Evolutionary conservation across 2,329 filamentous ascomycete species (phyloP).

Genomic region (Hypoxylon sp.): DNA sequence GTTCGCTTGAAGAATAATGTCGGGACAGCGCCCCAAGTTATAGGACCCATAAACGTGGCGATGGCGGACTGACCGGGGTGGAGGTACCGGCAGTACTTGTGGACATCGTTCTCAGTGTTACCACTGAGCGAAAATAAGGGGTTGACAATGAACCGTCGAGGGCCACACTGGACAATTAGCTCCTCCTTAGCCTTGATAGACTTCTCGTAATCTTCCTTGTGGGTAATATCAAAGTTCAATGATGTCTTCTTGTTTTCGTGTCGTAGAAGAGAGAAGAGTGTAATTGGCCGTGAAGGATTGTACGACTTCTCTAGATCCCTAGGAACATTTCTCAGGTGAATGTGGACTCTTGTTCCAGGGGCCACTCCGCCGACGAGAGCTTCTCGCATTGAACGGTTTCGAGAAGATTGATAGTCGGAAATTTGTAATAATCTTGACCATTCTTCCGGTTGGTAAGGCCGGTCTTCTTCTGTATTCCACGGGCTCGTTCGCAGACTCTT

Average conservation of each 20-base stretch:
- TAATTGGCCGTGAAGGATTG: slow-evolving; percentile 72
- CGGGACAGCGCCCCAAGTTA: slow-evolving; percentile 94
- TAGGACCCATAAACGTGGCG: slow-evolving; percentile 88
- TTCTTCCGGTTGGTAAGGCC: slow-evolving; percentile 87
- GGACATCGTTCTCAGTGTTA: slow-evolving; percentile 94
- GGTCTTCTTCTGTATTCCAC: slow-evolving; percentile 92
- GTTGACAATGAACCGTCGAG: slow-evolving; percentile 88
- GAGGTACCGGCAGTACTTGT: slow-evolving; percentile 94
- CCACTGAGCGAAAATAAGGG: slow-evolving; percentile 92
- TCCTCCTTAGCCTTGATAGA: slow-evolving; percentile 94
- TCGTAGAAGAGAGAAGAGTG: slow-evolving; percentile 87
- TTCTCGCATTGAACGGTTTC: slow-evolving; percentile 82
- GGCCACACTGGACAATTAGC: slow-evolving; percentile 90
- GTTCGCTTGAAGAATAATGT: slow-evolving; percentile 86
- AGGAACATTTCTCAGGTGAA: slow-evolving; percentile 76
- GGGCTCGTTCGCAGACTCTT: slow-evolving; percentile 90
- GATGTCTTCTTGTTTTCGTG: slow-evolving; percentile 96
- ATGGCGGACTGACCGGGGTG: slow-evolving; percentile 92
- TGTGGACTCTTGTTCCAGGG: slow-evolving; percentile 84
- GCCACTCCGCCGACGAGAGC: slow-evolving; percentile 89
- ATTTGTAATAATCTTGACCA: slow-evolving; percentile 90
- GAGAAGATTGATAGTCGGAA: slow-evolving; percentile 89
- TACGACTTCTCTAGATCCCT: slow-evolving; percentile 63
- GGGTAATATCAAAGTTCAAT: slow-evolving; percentile 89
- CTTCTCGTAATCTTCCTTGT: slow-evolving; percentile 80